Base-by-base conservation (phyloP, 345 rosid species). In the Cardiospermum halicacabum region DNA sequence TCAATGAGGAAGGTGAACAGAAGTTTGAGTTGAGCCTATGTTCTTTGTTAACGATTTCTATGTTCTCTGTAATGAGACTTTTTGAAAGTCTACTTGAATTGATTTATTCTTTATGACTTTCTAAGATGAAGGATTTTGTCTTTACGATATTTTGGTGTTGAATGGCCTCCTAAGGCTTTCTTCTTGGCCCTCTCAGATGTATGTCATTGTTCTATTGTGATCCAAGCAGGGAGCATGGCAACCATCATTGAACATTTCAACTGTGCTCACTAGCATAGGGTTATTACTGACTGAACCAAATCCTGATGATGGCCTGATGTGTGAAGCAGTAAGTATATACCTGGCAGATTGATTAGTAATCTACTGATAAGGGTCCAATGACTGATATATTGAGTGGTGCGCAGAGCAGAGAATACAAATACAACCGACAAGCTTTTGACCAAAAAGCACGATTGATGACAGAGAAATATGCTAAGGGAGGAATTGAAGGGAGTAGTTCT, bases 251-350 rank as follows among this genome's bases (percentile, higher is more conserved):
- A 91, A 91, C 60, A 82, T 91, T 67, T 91, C 96, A 15, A 85
- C 92, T 3, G 90, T 87, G 45, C 68, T 91, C 45, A 83, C 74
- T 12, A 91, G 94, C 69, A 81, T 91, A 18, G 74, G 94, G 48
- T 70, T 91, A 72, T 70, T 89, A 65, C 74, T 91, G 13, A 74
- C 81, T 56, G 97, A 89, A 75, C 97, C 96, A 22, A 85, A 91
- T 65, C 92, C 94, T 0, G 96, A 87, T 74, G 97, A 87, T 49
- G 96, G 94, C 3, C 81, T 91, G 58, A 86, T 89, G 96, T 67
- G 86, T 72, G 92, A 91, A 74, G 87, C 77, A 21, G 96, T 91
- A 75, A 71, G 96, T 79, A 62, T 51, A 28, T 65, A 13, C 53
- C 40, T 68, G 63, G 34, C 32, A n/a, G 31, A 68, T 22, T 19